Conservation (phyloP, 768 basidiomycete species). For the Pleurotus salmoneostramineus region DNA sequence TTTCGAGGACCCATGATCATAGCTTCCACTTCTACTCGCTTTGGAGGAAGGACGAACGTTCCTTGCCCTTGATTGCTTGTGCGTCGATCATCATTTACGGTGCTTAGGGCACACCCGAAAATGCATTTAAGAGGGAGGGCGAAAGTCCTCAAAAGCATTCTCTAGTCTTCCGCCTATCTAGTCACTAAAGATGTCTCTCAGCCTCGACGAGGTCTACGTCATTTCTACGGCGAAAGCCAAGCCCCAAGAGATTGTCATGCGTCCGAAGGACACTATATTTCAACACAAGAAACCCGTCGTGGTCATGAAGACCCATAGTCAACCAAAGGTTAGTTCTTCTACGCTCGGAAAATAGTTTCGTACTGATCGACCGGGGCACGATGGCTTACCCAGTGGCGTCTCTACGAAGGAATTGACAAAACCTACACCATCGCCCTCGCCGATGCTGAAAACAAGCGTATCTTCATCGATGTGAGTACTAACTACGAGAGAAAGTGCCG, state of each 20-base stretch:
- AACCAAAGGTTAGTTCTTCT: not conserved
- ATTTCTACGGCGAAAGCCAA: not conserved
- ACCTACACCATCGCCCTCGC: not conserved
- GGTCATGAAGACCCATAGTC: not conserved
- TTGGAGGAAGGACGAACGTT: no score
- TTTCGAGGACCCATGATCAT: no score
- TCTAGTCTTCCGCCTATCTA: not conserved
- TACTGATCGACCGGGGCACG: no score
- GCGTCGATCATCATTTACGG: no score
- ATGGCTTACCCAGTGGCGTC: not conserved
- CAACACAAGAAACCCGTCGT: not conserved
- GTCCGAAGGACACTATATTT: not conserved
- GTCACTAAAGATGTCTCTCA: not conserved
- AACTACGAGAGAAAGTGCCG: no score
- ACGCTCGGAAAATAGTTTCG: no score
- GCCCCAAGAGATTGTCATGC: not conserved
- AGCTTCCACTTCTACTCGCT: no score
- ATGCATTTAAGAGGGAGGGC: not conserved
- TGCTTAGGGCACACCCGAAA: not conserved
- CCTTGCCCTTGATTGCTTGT: no score
- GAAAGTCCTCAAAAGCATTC: no score
- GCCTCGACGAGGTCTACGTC: not conserved
- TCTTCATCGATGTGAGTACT: not conserved
- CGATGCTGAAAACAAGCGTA: not conserved
- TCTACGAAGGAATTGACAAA: not conserved